Base-by-base conservation (phyloP, 306 rosid genomes). In the Begonia fuchsioides region DNA sequence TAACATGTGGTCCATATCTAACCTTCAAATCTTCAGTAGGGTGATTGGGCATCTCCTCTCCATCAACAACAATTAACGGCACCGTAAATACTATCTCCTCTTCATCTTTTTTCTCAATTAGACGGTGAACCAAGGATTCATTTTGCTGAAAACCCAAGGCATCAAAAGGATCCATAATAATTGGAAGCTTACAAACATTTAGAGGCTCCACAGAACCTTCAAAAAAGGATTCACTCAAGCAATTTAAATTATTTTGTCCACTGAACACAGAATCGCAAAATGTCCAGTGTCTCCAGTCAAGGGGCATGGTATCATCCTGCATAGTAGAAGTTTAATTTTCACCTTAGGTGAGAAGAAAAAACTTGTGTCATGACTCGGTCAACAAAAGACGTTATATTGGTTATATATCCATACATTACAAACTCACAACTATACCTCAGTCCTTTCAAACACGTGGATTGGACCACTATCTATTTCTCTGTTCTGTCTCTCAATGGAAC, bases 281-380 rank as follows among this genome's bases (percentile, higher is more conserved):
- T 7, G 53, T 70, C 96, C 96, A 86, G 51, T 71, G 69, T 74
- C 57, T 62, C 93, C 93, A 79, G 58, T 82, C 83, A 65, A 62
- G 64, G 11, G 54, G 59, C 50, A 39, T 20, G 9, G 47, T 56
- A 52, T 72, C 73, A 45, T 76, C 86, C 93, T 86, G 86, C 72
- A 76, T 47, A 26, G 9, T 38, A 57, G 35, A 74, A 63, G 59
- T 55, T 46, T 38, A 12, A 18, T 45, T 15, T 15, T 56, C 26
- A 59, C 54, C 39, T 43, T 49, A 14, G 35, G 56, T 59, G 50
- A 58, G 38, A 41, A 57, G 20, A 8, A 39, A 15, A 26, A 35
- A 40, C 17, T 32, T 13, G 49, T 55, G 20, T 47, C 53, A 43
- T 44, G 13, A 41, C 35, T 26, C 35, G 7, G 35, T 26, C 5